Evolutionary conservation across 257 asterid species (phyloP).

Genomic region (Salvia splendens): DNA sequence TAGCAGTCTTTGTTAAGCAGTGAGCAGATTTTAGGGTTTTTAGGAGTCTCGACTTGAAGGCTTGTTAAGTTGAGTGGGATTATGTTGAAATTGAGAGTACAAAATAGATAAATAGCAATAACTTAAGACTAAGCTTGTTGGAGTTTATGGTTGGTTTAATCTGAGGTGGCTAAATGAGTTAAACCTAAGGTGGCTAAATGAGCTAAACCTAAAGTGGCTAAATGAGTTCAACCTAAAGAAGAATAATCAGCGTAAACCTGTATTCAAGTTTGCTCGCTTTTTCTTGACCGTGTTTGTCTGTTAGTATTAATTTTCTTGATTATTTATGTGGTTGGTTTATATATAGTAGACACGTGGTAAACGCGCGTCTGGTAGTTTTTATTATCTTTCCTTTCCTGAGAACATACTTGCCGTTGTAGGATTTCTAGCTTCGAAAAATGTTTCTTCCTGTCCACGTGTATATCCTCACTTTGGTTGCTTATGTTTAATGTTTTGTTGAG

Average conservation of each 20-base stretch:
- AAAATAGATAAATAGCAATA: not conserved
- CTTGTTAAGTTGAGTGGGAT: no score
- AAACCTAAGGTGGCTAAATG: no score
- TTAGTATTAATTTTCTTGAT: conserved; percentile 7
- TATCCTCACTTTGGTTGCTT: conserved; percentile 13
- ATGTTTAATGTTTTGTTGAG: not conserved
- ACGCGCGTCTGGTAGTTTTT: not conserved
- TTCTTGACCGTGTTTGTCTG: conserved; percentile 4
- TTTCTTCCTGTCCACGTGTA: conserved; percentile 9
- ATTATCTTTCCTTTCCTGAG: not conserved
- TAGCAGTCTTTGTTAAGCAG: no score
- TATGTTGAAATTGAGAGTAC: no score
- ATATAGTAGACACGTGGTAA: not conserved
- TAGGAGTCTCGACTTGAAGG: no score
- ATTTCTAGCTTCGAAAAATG: conserved; percentile 8
- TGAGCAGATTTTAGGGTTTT: no score
- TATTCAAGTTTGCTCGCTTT: not conserved
- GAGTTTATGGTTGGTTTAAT: not conserved
- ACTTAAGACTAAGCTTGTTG: not conserved
- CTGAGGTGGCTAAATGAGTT: no score
- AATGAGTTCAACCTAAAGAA: not conserved
- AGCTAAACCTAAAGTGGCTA: not conserved
- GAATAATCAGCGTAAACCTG: not conserved
- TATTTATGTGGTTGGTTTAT: conserved; percentile 5
- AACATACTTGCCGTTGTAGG: conserved; percentile 20